These are phyloP conservation scores for Ustilago loliicola DNA, from an alignment of 1,284 basidiomycete genomes.

Conservation along the genomic window DNA sequence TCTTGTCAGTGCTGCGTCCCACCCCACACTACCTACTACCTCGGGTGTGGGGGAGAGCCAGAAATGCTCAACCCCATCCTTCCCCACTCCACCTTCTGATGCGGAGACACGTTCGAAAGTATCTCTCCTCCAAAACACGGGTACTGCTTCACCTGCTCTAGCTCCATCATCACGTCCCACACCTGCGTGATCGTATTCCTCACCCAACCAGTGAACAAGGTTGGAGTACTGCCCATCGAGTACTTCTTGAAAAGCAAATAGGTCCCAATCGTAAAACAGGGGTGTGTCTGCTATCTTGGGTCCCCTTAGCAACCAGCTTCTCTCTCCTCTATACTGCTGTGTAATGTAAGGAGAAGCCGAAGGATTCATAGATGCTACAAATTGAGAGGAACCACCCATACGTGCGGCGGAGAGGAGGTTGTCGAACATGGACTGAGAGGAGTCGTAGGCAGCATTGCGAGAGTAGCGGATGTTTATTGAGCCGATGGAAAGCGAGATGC, in stretches of 20 bases:
- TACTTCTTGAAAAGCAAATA: slow-evolving; percentile 60
- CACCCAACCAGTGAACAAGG: slow-evolving; percentile 28
- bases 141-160: slow-evolving; percentile 52
- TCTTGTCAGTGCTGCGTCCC: slow-evolving; percentile 57
- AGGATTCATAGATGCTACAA: not conserved
- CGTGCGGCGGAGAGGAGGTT: slow-evolving; percentile 17
- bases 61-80: slow-evolving; percentile 54
- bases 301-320: slow-evolving; percentile 41
- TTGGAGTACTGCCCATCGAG: slow-evolving; percentile 45
- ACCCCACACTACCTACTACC: slow-evolving; percentile 46
- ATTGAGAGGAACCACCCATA: not conserved
- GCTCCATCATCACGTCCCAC: slow-evolving; percentile 53
- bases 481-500: slow-evolving; percentile 33
- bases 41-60: slow-evolving; percentile 54
- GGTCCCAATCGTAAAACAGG: slow-evolving; percentile 53
- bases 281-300: slow-evolving; percentile 47
- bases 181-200: slow-evolving; percentile 49
- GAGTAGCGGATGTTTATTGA: slow-evolving; percentile 55
- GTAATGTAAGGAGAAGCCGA: slow-evolving; percentile 28
- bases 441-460: slow-evolving; percentile 33
- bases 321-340: slow-evolving; percentile 44
- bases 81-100: slow-evolving; percentile 48
- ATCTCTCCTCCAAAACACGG: slow-evolving; percentile 52
- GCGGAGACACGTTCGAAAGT: slow-evolving; percentile 31
- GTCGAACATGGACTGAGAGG: slow-evolving; percentile 17